A percentile compares a stretch with the other conserved stretches of the same genome.
phyloP scores from a whole-genome alignment of 192 early-diverging fungal species.

The Piromyces finnis region DNA sequence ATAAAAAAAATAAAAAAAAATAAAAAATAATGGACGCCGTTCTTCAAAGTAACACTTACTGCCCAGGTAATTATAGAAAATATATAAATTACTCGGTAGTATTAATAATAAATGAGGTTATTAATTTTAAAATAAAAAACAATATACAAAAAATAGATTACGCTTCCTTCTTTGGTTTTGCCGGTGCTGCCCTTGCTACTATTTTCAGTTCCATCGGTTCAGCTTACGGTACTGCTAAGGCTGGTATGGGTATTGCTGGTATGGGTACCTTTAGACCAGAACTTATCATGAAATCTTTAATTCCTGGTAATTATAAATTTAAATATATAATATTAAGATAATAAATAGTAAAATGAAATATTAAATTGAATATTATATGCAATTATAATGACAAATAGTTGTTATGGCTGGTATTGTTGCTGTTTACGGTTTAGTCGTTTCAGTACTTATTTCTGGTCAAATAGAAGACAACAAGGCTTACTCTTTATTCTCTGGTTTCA shows the following conservation, averaged over 20 bases:
- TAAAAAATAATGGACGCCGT: no score
- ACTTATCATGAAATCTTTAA: conserved; percentile 49
- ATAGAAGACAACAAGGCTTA: conserved; percentile 26
- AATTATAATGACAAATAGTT: no score
- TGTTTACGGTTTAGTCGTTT: conserved; percentile 94
- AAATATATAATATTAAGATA: conserved; percentile 31
- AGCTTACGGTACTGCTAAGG: conserved; percentile 82
- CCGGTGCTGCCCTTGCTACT: not conserved
- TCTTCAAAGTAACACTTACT: no score
- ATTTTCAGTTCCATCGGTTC: conserved; percentile 51
- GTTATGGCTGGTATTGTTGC: conserved; percentile 78
- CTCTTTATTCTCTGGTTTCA: conserved; percentile 29
- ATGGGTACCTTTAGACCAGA: conserved; percentile 78
- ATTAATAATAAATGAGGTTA: no score
- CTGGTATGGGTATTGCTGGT: conserved; percentile 72
- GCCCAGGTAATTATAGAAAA: no score
- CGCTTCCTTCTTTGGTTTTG: not conserved
- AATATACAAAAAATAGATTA: not conserved
- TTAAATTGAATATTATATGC: no score
- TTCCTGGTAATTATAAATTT: conserved; percentile 1
- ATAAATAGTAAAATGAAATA: no score
- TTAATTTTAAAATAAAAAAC: no score
- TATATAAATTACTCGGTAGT: no score
- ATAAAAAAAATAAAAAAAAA: no score
- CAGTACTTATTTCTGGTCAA: conserved; percentile 72